phyloP scores from a whole-genome alignment of 75 land plant genomes.

The Adiantum capillusveneris region DNA sequence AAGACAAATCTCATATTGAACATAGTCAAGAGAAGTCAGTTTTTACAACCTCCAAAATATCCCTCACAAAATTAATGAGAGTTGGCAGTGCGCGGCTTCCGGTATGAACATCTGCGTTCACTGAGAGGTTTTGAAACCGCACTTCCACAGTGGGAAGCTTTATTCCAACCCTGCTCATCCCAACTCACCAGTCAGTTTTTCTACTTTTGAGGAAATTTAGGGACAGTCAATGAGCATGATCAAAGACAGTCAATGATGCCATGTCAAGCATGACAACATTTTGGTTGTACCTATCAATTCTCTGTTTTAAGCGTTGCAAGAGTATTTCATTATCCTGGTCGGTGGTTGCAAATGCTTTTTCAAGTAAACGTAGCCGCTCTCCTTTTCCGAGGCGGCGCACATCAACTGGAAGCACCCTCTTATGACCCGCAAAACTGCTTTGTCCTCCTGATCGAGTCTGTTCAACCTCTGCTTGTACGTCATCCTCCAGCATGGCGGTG shows the following conservation, averaged over 20 bases:
- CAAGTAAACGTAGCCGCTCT: slow-evolving; percentile 40
- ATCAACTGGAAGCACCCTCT: too few relatives aligned
- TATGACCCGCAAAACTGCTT: too few relatives aligned
- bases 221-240: too few relatives aligned
- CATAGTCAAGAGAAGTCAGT: too few relatives aligned
- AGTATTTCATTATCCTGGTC: slow-evolving; percentile 81
- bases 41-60: slow-evolving; percentile 48
- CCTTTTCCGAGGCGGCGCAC: slow-evolving; percentile 33
- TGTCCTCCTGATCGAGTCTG: too few relatives aligned
- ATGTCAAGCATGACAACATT: too few relatives aligned
- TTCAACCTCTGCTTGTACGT: too few relatives aligned
- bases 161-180: slow-evolving; percentile 77
- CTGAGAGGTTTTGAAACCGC: slow-evolving; percentile 52
- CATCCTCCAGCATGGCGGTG: too few relatives aligned
- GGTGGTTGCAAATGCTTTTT: slow-evolving; percentile 51
- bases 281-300: slow-evolving; percentile 46
- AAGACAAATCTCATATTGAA: neutral
- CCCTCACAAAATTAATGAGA: slow-evolving; percentile 35
- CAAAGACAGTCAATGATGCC: too few relatives aligned
- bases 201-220: too few relatives aligned
- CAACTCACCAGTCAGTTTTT: too few relatives aligned
- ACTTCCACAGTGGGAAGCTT: slow-evolving; percentile 70
- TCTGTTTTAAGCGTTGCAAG: slow-evolving; percentile 43
- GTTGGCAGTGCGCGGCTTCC: slow-evolving; percentile 69
- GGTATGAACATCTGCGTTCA: slow-evolving; percentile 53